phyloP scores from a whole-genome alignment of 441 rosid genomes.

The Adansonia rubrostipa region DNA sequence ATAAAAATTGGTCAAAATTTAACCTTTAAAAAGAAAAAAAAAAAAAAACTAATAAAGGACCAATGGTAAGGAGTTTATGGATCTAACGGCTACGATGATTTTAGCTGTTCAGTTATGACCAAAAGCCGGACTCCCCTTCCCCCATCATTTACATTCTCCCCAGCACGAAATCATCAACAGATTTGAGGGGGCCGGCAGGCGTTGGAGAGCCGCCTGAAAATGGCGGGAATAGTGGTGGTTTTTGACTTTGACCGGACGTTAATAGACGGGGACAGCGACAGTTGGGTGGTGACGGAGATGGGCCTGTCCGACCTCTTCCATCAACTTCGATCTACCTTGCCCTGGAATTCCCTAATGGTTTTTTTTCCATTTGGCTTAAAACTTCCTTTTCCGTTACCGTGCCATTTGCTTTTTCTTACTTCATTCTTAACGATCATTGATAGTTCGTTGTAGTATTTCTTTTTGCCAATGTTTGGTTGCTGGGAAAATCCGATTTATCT shows the following conservation, averaged over 20 bases:
- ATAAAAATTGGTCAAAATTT: not conserved
- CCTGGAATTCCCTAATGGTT: constrained; percentile 92
- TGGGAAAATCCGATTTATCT: not conserved
- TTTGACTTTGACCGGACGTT: constrained; percentile 89
- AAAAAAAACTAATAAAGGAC: no score
- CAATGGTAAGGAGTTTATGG: not conserved
- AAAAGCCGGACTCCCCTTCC: not conserved
- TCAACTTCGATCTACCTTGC: constrained; percentile 64
- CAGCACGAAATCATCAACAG: not conserved
- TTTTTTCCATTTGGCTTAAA: constrained; percentile 3
- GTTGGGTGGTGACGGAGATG: constrained; percentile 81
- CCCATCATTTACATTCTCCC: not conserved
- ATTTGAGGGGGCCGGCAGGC: not conserved
- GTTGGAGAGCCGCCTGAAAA: constrained; percentile 22
- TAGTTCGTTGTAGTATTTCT: not conserved
- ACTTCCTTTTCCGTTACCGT: not conserved
- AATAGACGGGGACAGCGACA: constrained; percentile 82
- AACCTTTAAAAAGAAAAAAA: not conserved
- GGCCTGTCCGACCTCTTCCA: constrained; percentile 71
- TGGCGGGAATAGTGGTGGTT: constrained; percentile 57
- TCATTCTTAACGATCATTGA: not conserved
- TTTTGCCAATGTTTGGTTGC: not conserved
- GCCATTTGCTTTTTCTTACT: not conserved
- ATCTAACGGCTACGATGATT: not conserved
- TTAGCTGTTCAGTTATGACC: not conserved